Conservation (phyloP, 2,329 filamentous ascomycete species). For the Arthrobotrys sinensis region DNA sequence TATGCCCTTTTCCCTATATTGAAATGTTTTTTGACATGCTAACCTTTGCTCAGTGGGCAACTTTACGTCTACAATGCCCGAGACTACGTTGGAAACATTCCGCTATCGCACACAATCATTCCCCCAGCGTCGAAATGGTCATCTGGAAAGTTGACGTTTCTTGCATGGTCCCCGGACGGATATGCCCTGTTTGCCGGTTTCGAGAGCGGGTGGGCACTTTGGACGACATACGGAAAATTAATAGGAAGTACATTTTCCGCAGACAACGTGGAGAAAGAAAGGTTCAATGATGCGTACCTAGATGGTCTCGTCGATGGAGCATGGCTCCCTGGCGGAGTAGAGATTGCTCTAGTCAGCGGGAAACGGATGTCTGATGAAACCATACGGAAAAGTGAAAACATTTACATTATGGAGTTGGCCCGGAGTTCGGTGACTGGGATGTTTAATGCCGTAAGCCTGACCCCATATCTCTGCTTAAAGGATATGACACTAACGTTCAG, state of each 20-base stretch:
- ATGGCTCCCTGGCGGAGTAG: slow-evolving; percentile 90
- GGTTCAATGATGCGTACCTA: slow-evolving; percentile 85
- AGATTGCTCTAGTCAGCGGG: slow-evolving; percentile 77
- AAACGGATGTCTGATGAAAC: slow-evolving; percentile 71
- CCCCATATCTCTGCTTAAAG: not conserved
- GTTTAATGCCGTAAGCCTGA: slow-evolving; percentile 76
- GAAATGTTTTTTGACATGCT: slow-evolving; percentile 13
- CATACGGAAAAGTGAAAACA: slow-evolving; percentile 74
- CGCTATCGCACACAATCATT: slow-evolving; percentile 83
- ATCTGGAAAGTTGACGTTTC: slow-evolving; percentile 79
- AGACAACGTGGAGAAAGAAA: slow-evolving; percentile 77
- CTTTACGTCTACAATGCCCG: slow-evolving; percentile 92
- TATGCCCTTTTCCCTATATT: slow-evolving; percentile 40
- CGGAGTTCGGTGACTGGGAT: slow-evolving; percentile 93
- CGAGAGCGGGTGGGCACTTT: slow-evolving; percentile 91
- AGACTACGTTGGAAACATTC: slow-evolving; percentile 94
- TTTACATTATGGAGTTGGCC: slow-evolving; percentile 93
- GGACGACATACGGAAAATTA: slow-evolving; percentile 96
- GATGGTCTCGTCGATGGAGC: slow-evolving; percentile 81
- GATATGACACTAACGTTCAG: slow-evolving; percentile 9
- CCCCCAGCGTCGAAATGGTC: slow-evolving; percentile 78
- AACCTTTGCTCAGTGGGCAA: slow-evolving; percentile 71
- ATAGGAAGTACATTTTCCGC: slow-evolving; percentile 86
- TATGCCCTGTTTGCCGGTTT: slow-evolving; percentile 97
- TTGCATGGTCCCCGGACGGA: slow-evolving; percentile 93